Conservation (phyloP, 2,329 filamentous ascomycete genomes). For the Colletotrichum endophyticum region DNA sequence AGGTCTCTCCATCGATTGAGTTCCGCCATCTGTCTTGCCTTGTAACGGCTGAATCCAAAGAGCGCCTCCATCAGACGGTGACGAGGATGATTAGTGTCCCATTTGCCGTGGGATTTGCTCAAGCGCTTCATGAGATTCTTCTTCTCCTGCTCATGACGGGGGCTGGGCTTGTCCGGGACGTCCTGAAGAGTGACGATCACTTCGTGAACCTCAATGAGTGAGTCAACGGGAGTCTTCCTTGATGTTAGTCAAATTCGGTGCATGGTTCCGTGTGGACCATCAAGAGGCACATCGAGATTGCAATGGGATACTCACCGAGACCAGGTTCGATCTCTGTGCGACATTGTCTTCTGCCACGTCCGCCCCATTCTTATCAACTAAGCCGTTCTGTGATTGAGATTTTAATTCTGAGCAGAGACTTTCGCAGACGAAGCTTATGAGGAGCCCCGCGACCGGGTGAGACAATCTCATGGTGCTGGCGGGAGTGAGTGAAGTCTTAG, state of each 20-base stretch:
- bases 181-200: constrained; percentile 29
- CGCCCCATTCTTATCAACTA: neutral
- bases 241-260: rapidly evolving
- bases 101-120: constrained; percentile 30
- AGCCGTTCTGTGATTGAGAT: rapidly evolving
- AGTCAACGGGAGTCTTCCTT: neutral
- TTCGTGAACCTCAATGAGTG: constrained; percentile 28
- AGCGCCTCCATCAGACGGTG: constrained; percentile 45
- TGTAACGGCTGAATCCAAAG: constrained; percentile 39
- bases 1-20: constrained; percentile 37
- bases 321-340: neutral
- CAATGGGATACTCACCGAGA: neutral
- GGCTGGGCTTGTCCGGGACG: constrained; percentile 21
- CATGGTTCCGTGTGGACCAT: neutral
- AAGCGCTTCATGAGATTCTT: constrained; percentile 33
- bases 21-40: constrained; percentile 38
- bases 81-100: constrained; percentile 40
- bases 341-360: neutral
- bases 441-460: neutral
- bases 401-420: neutral
- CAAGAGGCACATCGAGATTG: neutral
- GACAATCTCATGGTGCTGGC: neutral
- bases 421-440: neutral
- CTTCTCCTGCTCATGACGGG: constrained; percentile 34
- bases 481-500: neutral